Base-by-base conservation (phyloP, 768 basidiomycete species). In the Mycena indigotica region DNA sequence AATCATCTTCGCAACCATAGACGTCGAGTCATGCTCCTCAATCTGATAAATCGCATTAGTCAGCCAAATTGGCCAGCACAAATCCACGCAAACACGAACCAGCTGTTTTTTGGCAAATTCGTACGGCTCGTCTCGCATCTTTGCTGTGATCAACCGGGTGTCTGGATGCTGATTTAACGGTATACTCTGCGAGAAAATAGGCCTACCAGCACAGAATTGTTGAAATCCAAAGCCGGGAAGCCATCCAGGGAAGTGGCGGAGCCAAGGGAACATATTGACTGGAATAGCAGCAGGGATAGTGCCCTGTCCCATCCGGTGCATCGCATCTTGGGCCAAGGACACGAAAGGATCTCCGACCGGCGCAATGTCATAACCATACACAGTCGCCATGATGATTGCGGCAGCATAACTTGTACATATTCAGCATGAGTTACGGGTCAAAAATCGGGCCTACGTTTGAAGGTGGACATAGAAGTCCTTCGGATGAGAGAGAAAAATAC, bases 401-500 rank as follows among this genome's bases (percentile, higher is more conserved):
- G 12, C 46, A 28, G 46, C 10, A 4, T 26, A 8, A 5, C 41
- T 44, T 5, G 41, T 35, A 6, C 15, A 5, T 16, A 23, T 13
- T 44, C 13, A 44, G 41, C 35, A n/a, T n/a, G 35, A 38, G 35
- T n/a, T n/a, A 38, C 35, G 35, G 12, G 10, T 38, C 35, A n/a
- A 38, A 38, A 10, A 38, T n/a, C n/a, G n/a, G n/a, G n/a, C 35
- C 12, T 38, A 38, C 59, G 49, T 62, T 35, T 45, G 51, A 24
- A 49, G 44, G 28, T 51, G 64, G 15, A 35, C 41, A 25, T 32
- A 4, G 28, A 65, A 65, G 28, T 66, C 45, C 12, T 60, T 57
- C 6, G 65, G 69, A 6, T 51, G 26, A 4, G 50, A n/a, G 13
- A 68, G 56, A 16, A 69, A 28, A 12, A 44, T 48, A 3, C 57